Percentiles rank a stretch among this genome's conserved stretches.
These are phyloP conservation scores for Pugionium cornutum DNA, from an alignment of 345 rosid species.

Conservation along the genomic window DNA sequence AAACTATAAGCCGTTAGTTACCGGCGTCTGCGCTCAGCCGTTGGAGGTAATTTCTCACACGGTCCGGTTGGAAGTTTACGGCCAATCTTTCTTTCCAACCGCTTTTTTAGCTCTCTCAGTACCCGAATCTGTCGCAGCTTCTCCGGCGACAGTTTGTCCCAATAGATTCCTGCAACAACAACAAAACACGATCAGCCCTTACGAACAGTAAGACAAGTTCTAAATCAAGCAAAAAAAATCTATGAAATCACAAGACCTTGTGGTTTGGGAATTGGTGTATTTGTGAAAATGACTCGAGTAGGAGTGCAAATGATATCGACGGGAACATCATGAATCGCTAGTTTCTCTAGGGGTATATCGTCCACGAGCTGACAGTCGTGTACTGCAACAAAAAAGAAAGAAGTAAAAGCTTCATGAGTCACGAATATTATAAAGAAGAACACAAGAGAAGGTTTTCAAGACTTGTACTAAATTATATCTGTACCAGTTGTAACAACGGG, in stretches of 20 bases:
- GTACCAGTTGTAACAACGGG: slow-evolving; percentile 72
- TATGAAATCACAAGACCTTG: slow-evolving; percentile 52
- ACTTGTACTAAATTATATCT: not conserved
- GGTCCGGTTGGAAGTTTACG: slow-evolving; percentile 67
- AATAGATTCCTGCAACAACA: slow-evolving; percentile 61
- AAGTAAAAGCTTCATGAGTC: not conserved
- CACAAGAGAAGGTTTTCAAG: not conserved
- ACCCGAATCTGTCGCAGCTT: slow-evolving; percentile 74
- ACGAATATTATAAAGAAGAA: not conserved
- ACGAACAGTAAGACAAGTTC: not conserved
- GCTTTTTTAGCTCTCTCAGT: slow-evolving; percentile 70
- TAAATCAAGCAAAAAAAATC: not conserved
- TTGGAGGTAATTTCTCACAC: slow-evolving; percentile 72
- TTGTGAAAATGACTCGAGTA: slow-evolving; percentile 69
- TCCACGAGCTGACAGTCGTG: slow-evolving; percentile 85
- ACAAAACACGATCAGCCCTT: not conserved
- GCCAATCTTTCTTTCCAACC: slow-evolving; percentile 69
- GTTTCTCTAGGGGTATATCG: slow-evolving; percentile 77
- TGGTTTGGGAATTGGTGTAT: slow-evolving; percentile 71
- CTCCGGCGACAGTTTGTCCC: slow-evolving; percentile 83
- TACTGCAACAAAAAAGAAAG: slow-evolving; percentile 57
- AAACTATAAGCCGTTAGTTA: not conserved
- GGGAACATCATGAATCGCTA: slow-evolving; percentile 84
- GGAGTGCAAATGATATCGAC: slow-evolving; percentile 92
- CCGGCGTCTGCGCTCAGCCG: slow-evolving; percentile 53